Evolutionary conservation across 108 stramenopile species (phyloP), one percentile per base, ranked within the genome.

Genomic region (Skeletonema menzelii): DNA sequence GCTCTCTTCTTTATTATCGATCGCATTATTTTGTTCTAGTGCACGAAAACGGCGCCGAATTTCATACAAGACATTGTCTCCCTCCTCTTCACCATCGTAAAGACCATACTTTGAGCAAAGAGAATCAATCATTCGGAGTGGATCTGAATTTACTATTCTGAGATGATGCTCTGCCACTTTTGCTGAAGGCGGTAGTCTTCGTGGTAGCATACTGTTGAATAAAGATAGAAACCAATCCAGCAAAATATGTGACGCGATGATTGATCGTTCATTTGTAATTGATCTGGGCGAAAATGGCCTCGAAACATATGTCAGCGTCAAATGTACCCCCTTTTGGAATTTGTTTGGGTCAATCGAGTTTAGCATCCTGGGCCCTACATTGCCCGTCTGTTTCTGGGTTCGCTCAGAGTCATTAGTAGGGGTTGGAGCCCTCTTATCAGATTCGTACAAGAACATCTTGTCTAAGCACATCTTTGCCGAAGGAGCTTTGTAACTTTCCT

Each of bases 11-110:
- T 79, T 82, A 34, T 72, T 73, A 63, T 76, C 85, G 14, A 77
- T 77, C 17, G 84, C 83, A 65, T 58, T 63, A 19, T 69, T 44
- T 40, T 73, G 71, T 57, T 80, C 70, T 42, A 94, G 61, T 14
- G 89, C 89, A 75, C 91, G 93, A 69, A 92, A 95, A 38, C 88
- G 80, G 17, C 93, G 87, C 47, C 90, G 85, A 28, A 95, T 84
- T 69, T 95, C 93, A 59, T 88, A 95, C 63, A 83, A 59, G 14
- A 63, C 72, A 65, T 73, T 80, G 35, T 73, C 79, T 14, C 60
- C 71, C 47, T 53, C 63, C 35, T 62, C 67, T 14, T 32, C 71
- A 44, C 62, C 65, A 76, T 77, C 76, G 24, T 63, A 69, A 32
- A 83, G 47, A 22, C 77, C 78, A 76, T 75, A 83, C 28, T 65